Base-by-base conservation (phyloP, 345 rosid genomes). In the Linum usitatissimum region DNA sequence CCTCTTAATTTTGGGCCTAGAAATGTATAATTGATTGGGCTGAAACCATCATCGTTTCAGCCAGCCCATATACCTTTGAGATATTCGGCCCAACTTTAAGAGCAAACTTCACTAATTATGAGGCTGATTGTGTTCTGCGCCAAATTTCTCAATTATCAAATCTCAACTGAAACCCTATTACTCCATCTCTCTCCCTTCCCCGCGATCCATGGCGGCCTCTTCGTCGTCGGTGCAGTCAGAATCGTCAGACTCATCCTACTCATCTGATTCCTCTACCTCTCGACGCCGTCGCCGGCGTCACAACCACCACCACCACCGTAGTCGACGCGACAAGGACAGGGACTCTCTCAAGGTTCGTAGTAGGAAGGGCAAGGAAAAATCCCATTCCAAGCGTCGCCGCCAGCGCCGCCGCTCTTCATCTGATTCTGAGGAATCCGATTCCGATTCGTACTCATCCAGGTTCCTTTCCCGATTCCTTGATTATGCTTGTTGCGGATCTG, bases 301-400 rank as follows among this genome's bases (percentile, higher is more conserved):
- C 28, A 23, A 23, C 28, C 28, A 23, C 28, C 28, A 23, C 28
- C 28, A 73, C 14, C 68, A 76, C 57, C 36, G 53, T 14, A 34
- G 74, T 6, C 64, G 71, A 17, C 60, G 64, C 53, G 84, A 79
- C 18, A 76, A 67, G 56, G 81, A 71, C 40, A 76, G 66, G 65
- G 88, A 83, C 3, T 73, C 90, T 55, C 90, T 84, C 20, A 90
- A 90, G 81, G 75, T 83, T 63, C 86, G 28, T 23, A 23, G 86
- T 13, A 87, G 84, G 80, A 86, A 74, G 81, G 76, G 77, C 8
- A 18, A 54, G 19, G 23, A 21, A 5, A 66, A 67, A 28, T 77
- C 95, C 31, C 60, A 65, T 54, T 59, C 79, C 0, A 90, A 85
- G 72, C 74, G 84, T 8, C 93, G 91, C 62, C 90, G 81, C 60